Base-by-base conservation (phyloP, 257 asterid genomes). In the Solanum virginianum region DNA sequence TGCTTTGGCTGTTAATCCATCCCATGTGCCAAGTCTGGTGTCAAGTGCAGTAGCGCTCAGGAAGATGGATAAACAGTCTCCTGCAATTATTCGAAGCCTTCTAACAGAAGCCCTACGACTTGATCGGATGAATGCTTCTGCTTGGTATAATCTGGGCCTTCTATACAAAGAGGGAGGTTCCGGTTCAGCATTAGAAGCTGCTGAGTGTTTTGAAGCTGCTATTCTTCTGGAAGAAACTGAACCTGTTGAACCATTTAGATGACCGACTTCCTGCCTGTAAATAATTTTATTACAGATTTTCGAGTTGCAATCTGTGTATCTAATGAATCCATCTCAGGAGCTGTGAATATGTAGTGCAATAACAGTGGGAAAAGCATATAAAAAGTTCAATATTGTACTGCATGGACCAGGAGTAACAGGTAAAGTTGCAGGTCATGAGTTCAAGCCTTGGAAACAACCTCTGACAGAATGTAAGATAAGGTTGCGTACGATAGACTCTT, bases 121-220 rank as follows among this genome's bases (percentile, higher is more conserved):
- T 13, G 98, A 97, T 90, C 89, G 93, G 87, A 92, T 80, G 88
- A 93, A 93, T 56, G 87, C 88, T 43, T 89, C 91, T 1, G 96
- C 95, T 4, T 97, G 99, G 99, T 86, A 90, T 85, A 92, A 95
- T 85, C 97, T 97, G 7, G 98, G 99, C 87, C 81, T 93, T 68
- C 88, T 94, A 65, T 89, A 91, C 88, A 93, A 92, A 85, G 97
- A 92, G 17, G 92, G 79, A 59, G 98, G 95, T n/a, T 57, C 81
- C 24, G 88, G 90, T 24, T 89, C 91, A 72, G 91, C 89, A 39
- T 32, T 24, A 60, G 93, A 94, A 89, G 97, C 97, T 75, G 95
- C 91, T 18, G 98, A 95, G 45, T 97, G 99, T 88, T 94, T 95
- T 57, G 90, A 91, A 85, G 98, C 97, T 54, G 98, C 97, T 84